Evolutionary conservation across 2,329 filamentous ascomycete genomes (phyloP), one percentile per base, ranked within the genome.

Genomic region (Penicillium sclerotiorum): DNA sequence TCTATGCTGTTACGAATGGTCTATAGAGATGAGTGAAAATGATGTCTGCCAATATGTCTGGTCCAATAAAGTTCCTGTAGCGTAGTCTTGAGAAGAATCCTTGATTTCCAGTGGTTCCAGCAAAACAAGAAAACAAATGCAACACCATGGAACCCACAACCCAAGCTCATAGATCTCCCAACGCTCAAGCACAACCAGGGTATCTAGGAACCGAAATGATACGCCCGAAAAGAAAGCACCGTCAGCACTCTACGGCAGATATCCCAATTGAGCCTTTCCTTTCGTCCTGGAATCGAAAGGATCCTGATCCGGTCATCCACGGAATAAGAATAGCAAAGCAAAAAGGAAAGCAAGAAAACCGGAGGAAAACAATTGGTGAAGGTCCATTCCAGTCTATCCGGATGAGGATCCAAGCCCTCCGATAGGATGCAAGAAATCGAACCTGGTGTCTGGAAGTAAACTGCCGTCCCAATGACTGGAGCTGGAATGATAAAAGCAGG

Each of bases 1-100:
- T 65, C 61, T 63, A 70, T 70, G 68, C 62, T 66, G 66, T 70
- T 69, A 70, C 62, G 68, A 70, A 68, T 69, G 64, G 64, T 64
- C 63, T 68, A 68, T 70, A 69, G 67, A 70, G 64, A 67, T 64
- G 65, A 68, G 62, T 65, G 63, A 64, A 66, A 62, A 65, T 61
- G 57, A 61, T 57, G 55, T 58, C 53, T 55, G 52, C 55, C 53
- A 56, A 57, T 52, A 47, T 38, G 35, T 50, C 27, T 50, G 42
- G 28, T 50, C 39, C 27, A 37, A 30, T 39, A 20, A 17, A 27
- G n/a, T 36, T 20, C 21, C 42, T 7, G 18, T 30, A 22, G 17
- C 15, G 22, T 30, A 32, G 21, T n/a, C 23, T n/a, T 41, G 18
- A 9, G 21, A 20, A 23, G 7, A 40, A 11, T n/a, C 18, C 22